phyloP scores from a whole-genome alignment of 257 asterid genomes.

The Gentiana dahurica region DNA sequence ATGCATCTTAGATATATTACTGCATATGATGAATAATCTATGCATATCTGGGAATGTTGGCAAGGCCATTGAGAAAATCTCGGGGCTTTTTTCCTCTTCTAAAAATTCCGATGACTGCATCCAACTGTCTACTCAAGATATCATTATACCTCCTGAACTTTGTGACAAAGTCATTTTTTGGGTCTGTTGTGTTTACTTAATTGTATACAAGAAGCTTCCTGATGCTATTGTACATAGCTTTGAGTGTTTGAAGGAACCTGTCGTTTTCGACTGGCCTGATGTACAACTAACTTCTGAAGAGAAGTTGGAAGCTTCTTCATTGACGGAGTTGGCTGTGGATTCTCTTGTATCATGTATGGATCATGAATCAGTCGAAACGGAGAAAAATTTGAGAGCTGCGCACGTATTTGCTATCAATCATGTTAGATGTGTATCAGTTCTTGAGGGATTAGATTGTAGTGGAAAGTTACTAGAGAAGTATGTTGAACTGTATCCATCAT shows the following conservation, averaged over 20 bases:
- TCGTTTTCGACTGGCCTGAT: slow-evolving; percentile 33
- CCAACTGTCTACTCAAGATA: slow-evolving; percentile 16
- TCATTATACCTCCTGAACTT: slow-evolving; percentile 19
- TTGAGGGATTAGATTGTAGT: slow-evolving; percentile 32
- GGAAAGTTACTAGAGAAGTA: slow-evolving; percentile 28
- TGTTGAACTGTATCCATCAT: slow-evolving; percentile 30
- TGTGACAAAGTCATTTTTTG: slow-evolving; percentile 37
- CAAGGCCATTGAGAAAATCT: slow-evolving; percentile 28
- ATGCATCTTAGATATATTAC: slow-evolving; percentile 32
- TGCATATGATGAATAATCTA: slow-evolving; percentile 35
- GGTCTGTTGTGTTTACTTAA: slow-evolving; percentile 30
- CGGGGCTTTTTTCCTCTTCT: slow-evolving; percentile 18
- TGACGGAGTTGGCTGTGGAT: slow-evolving; percentile 35
- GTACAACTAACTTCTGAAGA: slow-evolving; percentile 20
- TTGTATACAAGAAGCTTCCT: slow-evolving; percentile 33
- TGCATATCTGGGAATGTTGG: slow-evolving; percentile 34
- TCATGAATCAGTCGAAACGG: slow-evolving; percentile 23
- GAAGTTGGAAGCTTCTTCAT: slow-evolving; percentile 24
- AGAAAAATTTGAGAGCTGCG: slow-evolving; percentile 31
- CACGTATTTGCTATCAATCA: slow-evolving; percentile 39
- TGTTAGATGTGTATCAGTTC: slow-evolving; percentile 28
- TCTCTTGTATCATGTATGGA: slow-evolving; percentile 21
- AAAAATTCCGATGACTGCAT: slow-evolving; percentile 15
- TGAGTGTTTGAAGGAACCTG: slow-evolving; percentile 33
- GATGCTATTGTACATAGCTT: slow-evolving; percentile 19